A percentile compares a stretch with the other conserved stretches of the same genome.
Conservation (phyloP, 225 moss, liverwort and hornwort species). For the Sphagnum tenellum region DNA sequence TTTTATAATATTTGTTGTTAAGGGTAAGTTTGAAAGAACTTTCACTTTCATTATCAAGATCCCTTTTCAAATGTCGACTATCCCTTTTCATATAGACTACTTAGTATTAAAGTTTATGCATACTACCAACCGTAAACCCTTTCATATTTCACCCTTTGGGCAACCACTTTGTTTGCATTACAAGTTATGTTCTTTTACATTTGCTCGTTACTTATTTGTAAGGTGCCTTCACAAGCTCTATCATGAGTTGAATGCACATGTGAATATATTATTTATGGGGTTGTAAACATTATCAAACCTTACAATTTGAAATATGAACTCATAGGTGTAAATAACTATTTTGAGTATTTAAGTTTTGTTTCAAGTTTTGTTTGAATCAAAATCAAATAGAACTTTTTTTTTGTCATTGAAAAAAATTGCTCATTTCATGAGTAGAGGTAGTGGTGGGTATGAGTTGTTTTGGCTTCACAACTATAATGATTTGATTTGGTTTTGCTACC, state of each 20-base stretch:
- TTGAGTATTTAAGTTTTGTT: background rate
- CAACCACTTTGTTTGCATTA: background rate
- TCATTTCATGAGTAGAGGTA: constrained; percentile 22
- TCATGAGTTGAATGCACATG: too few relatives aligned
- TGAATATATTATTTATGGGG: too few relatives aligned
- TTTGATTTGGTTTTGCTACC: constrained; percentile 48
- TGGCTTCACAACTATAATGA: constrained; percentile 28
- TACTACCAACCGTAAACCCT: background rate
- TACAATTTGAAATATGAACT: too few relatives aligned
- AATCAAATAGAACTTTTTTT: background rate
- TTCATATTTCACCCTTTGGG: too few relatives aligned
- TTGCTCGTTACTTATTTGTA: background rate
- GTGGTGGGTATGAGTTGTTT: constrained; percentile 15
- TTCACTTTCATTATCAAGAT: too few relatives aligned
- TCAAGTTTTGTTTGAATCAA: background rate
- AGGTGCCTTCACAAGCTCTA: too few relatives aligned
- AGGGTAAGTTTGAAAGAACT: too few relatives aligned
- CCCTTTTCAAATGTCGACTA: too few relatives aligned
- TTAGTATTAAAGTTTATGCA: too few relatives aligned
- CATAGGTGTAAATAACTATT: background rate
- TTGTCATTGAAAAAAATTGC: background rate
- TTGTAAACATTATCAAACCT: background rate
- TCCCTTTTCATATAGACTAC: too few relatives aligned
- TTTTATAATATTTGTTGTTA: too few relatives aligned
- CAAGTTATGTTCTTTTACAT: background rate